These are phyloP conservation scores for Colletotrichum orbiculare DNA, from an alignment of 2,329 filamentous ascomycete species.

Conservation along the genomic window DNA sequence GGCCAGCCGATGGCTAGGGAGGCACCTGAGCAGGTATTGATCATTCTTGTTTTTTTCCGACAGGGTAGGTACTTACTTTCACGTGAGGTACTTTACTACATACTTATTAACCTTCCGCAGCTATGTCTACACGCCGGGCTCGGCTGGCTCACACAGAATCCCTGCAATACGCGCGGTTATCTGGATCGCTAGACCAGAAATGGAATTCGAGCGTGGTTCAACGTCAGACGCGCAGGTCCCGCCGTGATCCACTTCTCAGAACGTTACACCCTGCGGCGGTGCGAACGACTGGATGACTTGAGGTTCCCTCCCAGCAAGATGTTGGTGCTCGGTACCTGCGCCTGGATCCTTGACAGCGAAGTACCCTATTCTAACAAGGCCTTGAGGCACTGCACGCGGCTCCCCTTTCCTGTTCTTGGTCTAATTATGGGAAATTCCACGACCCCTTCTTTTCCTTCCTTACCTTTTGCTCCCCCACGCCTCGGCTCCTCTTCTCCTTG, in stretches of 20 bases:
- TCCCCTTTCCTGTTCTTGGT: constrained; percentile 27
- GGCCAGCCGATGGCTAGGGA: too few species aligned
- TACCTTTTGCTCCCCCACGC: constrained; percentile 24
- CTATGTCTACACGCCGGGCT: neutral
- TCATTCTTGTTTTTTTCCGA: too few species aligned
- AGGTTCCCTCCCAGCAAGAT: too few species aligned
- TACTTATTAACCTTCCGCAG: too few species aligned
- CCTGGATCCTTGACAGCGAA: constrained; percentile 6
- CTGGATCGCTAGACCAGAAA: constrained; percentile 27
- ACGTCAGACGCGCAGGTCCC: constrained; percentile 32
- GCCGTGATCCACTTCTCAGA: neutral
- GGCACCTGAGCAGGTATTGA: too few species aligned
- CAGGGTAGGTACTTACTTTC: too few species aligned
- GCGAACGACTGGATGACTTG: neutral
- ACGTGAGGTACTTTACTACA: too few species aligned
- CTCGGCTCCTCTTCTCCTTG: constrained; percentile 31
- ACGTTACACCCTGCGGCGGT: constrained; percentile 1
- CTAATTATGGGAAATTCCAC: constrained; percentile 31
- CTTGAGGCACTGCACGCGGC: constrained; percentile 2
- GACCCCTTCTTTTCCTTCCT: constrained; percentile 35
- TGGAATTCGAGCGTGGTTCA: constrained; percentile 27
- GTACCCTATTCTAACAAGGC: neutral
- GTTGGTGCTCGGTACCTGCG: constrained; percentile 24
- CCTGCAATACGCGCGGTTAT: constrained; percentile 29
- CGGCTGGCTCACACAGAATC: constrained; percentile 23